Evolutionary conservation across 306 rosid genomes (phyloP), one percentile per base, ranked within the genome.

Genomic region (Lotus japonicus): DNA sequence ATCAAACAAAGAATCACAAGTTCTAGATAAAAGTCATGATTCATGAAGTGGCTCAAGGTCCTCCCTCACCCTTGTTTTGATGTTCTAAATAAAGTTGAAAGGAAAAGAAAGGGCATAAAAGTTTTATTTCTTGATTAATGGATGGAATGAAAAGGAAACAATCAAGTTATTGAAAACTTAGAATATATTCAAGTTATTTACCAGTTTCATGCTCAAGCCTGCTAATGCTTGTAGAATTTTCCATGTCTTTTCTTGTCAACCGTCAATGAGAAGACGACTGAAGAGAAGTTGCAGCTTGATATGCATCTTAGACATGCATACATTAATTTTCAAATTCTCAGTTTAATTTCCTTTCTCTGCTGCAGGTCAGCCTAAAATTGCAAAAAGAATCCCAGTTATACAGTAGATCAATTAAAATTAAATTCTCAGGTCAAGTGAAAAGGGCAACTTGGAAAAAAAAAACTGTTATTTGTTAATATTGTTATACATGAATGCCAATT

Each of bases 311-410:
- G 18, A 68, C 28, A 54, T 36, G 58, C 15, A 41, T 66, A 26
- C 59, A 51, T 56, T 60, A 46, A 19, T 72, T 61, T 79, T 63
- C 74, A 46, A 8, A 21, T 74, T 83, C 76, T 58, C 71, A 4
- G 61, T 39, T 77, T 72, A 45, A 52, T 43, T 53, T 70, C 79
- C 76, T 59, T 74, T 61, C 60, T 69, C 33, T 63, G 69, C 68
- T 48, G 66, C 71, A 88, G 76, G 35, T 68, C 58, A 38, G 76
- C 87, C 95, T 85, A 74, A 31, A 79, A 64, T 83, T 55, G 65
- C 38, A 77, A 81, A 49, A 35, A 28, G 36, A 26, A 53, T 65
- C 63, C 67, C 43, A 72, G 56, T 58, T 62, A 82, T 9, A 53
- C 38, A 70, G 58, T 12, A 33, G 6, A 44, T 13, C 28, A 57